Percentiles rank a stretch among this genome's conserved stretches.
Conservation (phyloP, 2,329 filamentous ascomycete genomes). For the Sporothrix sp. region DNA sequence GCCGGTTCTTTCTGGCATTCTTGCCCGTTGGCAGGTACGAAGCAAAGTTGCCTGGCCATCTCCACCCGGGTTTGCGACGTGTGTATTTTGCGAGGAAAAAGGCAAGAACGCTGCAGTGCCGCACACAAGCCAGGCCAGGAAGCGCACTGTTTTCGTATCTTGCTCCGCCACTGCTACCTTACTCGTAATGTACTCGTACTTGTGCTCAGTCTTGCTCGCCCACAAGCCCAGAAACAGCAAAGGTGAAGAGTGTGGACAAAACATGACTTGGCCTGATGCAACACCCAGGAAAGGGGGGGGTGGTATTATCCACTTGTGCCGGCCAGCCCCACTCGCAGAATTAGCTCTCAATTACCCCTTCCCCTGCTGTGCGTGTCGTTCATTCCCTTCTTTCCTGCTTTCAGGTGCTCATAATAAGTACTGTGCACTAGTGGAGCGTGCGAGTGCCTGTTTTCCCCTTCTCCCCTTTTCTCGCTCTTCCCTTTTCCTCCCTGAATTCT, state of each 20-base stretch:
- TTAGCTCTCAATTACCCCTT: slow-evolving; percentile 12
- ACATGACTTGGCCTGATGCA: background rate
- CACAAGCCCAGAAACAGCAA: background rate
- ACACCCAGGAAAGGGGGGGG: slow-evolving; percentile 2
- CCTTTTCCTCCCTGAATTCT: slow-evolving; percentile 10
- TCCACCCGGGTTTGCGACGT: background rate
- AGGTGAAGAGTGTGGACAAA: no score
- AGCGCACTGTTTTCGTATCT: no score
- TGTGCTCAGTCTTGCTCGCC: no score
- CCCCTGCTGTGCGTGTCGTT: slow-evolving; percentile 5
- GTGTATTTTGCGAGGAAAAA: background rate
- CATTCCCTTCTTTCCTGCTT: slow-evolving; percentile 8
- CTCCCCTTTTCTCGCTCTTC: slow-evolving; percentile 4
- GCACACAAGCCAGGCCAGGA: background rate
- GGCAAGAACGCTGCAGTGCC: background rate
- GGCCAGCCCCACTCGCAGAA: slow-evolving; percentile 8
- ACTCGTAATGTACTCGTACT: no score
- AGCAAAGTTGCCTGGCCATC: background rate
- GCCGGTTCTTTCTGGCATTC: background rate
- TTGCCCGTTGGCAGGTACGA: background rate
- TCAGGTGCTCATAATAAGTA: slow-evolving; percentile 8
- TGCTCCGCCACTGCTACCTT: no score
- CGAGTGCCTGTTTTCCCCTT: slow-evolving; percentile 7
- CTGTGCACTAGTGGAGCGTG: background rate
- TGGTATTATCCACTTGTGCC: slow-evolving; percentile 8